A percentile compares a stretch with the other conserved stretches of the same genome.
Conservation (phyloP, 2,329 filamentous ascomycete species). For the Aspergillus latus region DNA sequence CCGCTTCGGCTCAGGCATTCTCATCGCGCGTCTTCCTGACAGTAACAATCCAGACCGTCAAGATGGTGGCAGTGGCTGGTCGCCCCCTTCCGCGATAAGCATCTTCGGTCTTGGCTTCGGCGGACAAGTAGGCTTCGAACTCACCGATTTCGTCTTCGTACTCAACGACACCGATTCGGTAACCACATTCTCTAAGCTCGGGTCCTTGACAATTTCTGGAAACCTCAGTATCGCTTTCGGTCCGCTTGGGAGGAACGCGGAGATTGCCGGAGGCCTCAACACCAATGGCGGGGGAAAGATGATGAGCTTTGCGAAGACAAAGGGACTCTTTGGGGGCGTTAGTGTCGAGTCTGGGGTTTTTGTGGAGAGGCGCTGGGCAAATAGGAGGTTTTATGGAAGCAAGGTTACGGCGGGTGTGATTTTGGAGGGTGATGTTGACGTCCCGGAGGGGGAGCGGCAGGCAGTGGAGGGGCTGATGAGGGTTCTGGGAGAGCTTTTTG, state of each 20-base stretch:
- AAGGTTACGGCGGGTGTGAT: constrained; percentile 76
- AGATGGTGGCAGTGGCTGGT: constrained; percentile 33
- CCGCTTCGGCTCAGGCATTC: constrained; percentile 48
- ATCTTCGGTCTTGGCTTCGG: constrained; percentile 47
- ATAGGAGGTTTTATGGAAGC: constrained; percentile 87
- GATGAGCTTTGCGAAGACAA: constrained; percentile 95
- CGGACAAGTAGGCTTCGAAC: constrained; percentile 48
- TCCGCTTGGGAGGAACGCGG: constrained; percentile 87
- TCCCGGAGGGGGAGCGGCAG: constrained; percentile 71
- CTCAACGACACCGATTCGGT: constrained; percentile 86
- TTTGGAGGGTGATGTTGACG: constrained; percentile 71
- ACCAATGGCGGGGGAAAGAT: constrained; percentile 81
- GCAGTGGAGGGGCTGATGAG: constrained; percentile 76
- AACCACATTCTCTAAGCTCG: constrained; percentile 84
- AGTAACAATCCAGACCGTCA: neutral
- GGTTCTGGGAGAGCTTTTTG: constrained; percentile 65
- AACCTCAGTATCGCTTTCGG: constrained; percentile 94
- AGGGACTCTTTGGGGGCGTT: constrained; percentile 91
- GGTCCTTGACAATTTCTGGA: constrained; percentile 83
- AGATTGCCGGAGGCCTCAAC: constrained; percentile 86
- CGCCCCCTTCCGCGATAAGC: constrained; percentile 47
- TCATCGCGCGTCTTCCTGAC: constrained; percentile 45
- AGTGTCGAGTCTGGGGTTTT: constrained; percentile 87
- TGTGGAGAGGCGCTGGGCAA: constrained; percentile 88
- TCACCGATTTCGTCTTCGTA: constrained; percentile 82